A percentile compares a stretch with the other conserved stretches of the same genome.
phyloP scores from a whole-genome alignment of 192 early-diverging fungal species.

The Backusella parvicylindrica region DNA sequence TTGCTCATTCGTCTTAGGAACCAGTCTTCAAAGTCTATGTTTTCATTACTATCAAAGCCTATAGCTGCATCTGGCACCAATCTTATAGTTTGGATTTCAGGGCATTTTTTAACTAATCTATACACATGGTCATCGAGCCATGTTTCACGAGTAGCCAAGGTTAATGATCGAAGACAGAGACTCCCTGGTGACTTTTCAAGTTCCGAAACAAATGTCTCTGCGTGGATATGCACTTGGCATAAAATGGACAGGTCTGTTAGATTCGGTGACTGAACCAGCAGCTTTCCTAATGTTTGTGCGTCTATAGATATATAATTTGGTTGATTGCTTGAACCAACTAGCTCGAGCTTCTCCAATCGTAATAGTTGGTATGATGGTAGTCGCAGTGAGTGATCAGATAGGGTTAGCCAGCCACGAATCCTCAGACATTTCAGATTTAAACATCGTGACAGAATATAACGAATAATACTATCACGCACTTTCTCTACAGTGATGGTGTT shows the following conservation, averaged over 20 bases:
- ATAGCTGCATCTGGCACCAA: not conserved
- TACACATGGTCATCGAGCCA: constrained; percentile 1
- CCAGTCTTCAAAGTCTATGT: not conserved
- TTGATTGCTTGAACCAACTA: not conserved
- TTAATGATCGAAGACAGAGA: not conserved
- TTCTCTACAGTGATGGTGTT: not conserved
- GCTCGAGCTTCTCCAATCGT: not conserved
- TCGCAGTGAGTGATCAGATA: constrained; percentile 12
- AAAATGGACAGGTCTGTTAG: not conserved
- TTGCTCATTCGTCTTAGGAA: not conserved
- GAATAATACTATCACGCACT: constrained; percentile 5
- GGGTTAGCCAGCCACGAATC: constrained; percentile 15
- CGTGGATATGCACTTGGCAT: constrained; percentile 4
- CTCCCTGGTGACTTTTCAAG: not conserved
- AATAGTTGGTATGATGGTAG: not conserved
- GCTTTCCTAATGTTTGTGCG: not conserved
- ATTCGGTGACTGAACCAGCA: constrained; percentile 3
- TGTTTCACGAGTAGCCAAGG: not conserved
- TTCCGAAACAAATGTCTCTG: constrained; percentile 5
- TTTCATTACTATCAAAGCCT: not conserved
- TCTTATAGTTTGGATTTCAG: not conserved
- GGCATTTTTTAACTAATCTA: not conserved
- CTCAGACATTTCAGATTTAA: not conserved
- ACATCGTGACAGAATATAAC: constrained; percentile 9
- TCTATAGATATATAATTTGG: constrained; percentile 8